Percentiles rank a stretch among this genome's conserved stretches.
Evolutionary conservation across 1,139 yeast genomes (phyloP).

Genomic region (Wickerhamomyces sp.): DNA sequence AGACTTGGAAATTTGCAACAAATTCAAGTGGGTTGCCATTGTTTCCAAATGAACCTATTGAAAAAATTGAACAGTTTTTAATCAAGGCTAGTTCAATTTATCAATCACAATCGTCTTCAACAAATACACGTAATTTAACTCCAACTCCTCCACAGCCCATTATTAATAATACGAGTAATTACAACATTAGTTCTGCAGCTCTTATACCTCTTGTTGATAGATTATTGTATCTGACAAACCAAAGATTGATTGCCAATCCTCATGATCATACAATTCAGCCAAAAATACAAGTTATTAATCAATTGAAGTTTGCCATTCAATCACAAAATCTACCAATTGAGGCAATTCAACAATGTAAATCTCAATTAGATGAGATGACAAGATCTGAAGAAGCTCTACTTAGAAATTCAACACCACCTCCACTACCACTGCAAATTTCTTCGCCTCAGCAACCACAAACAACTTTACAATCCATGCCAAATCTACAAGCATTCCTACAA

Average conservation of each 20-base stretch:
- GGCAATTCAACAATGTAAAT: slow-evolving; percentile 35
- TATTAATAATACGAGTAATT: background rate
- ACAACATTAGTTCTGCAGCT: background rate
- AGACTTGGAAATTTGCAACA: slow-evolving; percentile 77
- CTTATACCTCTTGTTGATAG: slow-evolving; percentile 36
- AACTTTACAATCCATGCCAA: slow-evolving; percentile 1
- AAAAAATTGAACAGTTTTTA: slow-evolving; percentile 70
- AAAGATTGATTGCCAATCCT: slow-evolving; percentile 32
- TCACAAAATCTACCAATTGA: slow-evolving; percentile 32
- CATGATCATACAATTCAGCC: slow-evolving; percentile 28
- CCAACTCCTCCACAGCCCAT: slow-evolving; percentile 3
- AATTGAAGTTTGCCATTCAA: slow-evolving; percentile 29
- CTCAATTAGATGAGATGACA: slow-evolving; percentile 32
- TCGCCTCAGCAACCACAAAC: slow-evolving; percentile 2
- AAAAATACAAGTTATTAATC: slow-evolving; percentile 30
- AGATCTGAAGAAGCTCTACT: slow-evolving; percentile 16
- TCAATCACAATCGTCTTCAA: slow-evolving; percentile 13
- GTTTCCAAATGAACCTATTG: slow-evolving; percentile 67
- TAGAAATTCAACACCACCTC: slow-evolving; percentile 14
- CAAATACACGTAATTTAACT: slow-evolving; percentile 5
- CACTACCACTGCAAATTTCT: slow-evolving; percentile 8
- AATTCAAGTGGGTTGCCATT: slow-evolving; percentile 61
- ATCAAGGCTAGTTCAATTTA: slow-evolving; percentile 38
- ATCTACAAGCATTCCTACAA: background rate
- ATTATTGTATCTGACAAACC: slow-evolving; percentile 33